Evolutionary conservation across 1,284 basidiomycete species (phyloP).

Genomic region (Sanguinoderma infundibulare): DNA sequence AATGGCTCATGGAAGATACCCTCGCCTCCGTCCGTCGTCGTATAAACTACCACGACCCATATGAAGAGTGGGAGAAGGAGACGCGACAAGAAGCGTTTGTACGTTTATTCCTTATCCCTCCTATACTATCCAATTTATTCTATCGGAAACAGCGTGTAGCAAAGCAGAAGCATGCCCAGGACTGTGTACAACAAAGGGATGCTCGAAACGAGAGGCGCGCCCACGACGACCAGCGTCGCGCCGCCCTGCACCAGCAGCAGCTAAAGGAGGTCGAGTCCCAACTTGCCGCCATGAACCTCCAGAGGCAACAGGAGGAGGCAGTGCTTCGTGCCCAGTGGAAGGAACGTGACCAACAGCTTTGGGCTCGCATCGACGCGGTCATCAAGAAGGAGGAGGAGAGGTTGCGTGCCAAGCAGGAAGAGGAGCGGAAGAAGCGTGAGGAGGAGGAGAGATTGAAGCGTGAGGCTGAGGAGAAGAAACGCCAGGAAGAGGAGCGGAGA

Average conservation of each 20-base stretch:
- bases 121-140: background rate
- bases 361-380: slow-evolving; percentile 63
- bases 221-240: slow-evolving; percentile 43
- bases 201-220: slow-evolving; percentile 42
- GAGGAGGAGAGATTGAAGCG: slow-evolving; percentile 33
- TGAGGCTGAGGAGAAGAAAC: slow-evolving; percentile 38
- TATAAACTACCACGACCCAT: slow-evolving; percentile 70
- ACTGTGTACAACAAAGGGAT: slow-evolving; percentile 44
- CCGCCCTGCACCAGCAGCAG: slow-evolving; percentile 49
- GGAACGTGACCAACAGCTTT: slow-evolving; percentile 54
- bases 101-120: slow-evolving; percentile 35
- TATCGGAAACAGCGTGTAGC: slow-evolving; percentile 53
- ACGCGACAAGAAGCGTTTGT: slow-evolving; percentile 74
- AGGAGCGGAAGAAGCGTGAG: slow-evolving; percentile 33
- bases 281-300: slow-evolving; percentile 47
- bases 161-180: slow-evolving; percentile 52
- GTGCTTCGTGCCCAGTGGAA: slow-evolving; percentile 51
- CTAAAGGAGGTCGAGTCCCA: slow-evolving; percentile 50
- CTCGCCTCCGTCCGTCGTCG: slow-evolving; percentile 71
- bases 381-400: slow-evolving; percentile 74
- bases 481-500: slow-evolving; percentile 36
- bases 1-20: slow-evolving; percentile 63
- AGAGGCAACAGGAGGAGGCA: slow-evolving; percentile 52
- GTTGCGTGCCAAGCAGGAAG: slow-evolving; percentile 50
- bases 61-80: slow-evolving; percentile 78